Conservation (phyloP, 805 yeast genomes). For the Henningerozyma blattae region DNA sequence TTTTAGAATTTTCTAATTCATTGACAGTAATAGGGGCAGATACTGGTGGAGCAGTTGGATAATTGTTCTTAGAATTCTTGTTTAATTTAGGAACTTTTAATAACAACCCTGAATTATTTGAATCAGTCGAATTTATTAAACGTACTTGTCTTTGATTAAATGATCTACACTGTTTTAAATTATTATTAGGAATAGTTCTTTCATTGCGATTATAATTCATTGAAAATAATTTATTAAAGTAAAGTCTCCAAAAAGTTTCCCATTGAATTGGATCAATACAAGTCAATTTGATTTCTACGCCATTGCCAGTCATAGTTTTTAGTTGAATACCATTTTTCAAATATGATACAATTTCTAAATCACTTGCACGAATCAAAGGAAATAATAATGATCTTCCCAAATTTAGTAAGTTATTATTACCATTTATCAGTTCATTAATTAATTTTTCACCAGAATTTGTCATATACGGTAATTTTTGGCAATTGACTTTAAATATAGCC, state of each 20-base stretch:
- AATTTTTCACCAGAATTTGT: slow-evolving; percentile 4
- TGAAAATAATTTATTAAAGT: slow-evolving; percentile 9
- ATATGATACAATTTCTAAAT: slow-evolving; percentile 9
- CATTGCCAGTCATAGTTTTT: slow-evolving; percentile 14
- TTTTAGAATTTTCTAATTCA: too few species aligned
- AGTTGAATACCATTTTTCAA: slow-evolving; percentile 8
- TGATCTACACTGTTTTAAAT: too few species aligned
- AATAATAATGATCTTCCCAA: slow-evolving; percentile 19
- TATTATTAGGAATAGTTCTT: too few species aligned
- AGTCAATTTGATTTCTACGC: slow-evolving; percentile 8
- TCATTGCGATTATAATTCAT: too few species aligned
- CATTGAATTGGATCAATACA: slow-evolving; percentile 17
- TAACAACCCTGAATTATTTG: not conserved
- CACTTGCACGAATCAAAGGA: slow-evolving; percentile 14
- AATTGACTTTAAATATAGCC: slow-evolving; percentile 17
- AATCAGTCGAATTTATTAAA: too few species aligned
- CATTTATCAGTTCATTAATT: slow-evolving; percentile 6
- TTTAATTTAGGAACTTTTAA: too few species aligned
- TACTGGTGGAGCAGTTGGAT: not conserved
- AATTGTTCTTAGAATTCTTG: not conserved
- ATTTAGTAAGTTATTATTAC: slow-evolving; percentile 7
- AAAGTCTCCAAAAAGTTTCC: slow-evolving; percentile 17
- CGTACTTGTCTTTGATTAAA: too few species aligned
- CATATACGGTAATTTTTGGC: slow-evolving; percentile 8
- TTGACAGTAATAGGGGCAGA: too few species aligned